Evolutionary conservation across 2,329 filamentous ascomycete genomes (phyloP), one percentile per base, ranked within the genome.

Genomic region (Trematosphaeria pertusa): DNA sequence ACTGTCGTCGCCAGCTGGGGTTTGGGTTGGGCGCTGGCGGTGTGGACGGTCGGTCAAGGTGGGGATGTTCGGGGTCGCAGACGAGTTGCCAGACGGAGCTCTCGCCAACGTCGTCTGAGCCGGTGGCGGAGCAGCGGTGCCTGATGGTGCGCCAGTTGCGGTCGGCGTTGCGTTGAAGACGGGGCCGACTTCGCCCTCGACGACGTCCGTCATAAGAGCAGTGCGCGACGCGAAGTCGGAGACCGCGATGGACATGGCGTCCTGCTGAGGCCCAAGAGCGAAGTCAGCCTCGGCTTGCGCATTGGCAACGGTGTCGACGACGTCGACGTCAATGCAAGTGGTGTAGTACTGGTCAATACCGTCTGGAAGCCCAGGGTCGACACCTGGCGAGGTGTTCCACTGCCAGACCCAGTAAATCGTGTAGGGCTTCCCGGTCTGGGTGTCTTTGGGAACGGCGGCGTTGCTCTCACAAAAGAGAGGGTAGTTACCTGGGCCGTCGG

Each of bases 331-430:
- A 52, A 77, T 80, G 56, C 83, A 86, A 15, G 78, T 79, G 4
- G 79, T 84, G 67, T 85, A 86, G 59, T 78, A 82, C 65, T 86
- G 79, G 53, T 80, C 76, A 52, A 79, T 80, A 52, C 73, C 73
- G 8, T 81, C 57, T 0, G 71, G 71, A 17, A 71, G 62, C 14
- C 72, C 49, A 70, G 73, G 55, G 64, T 71, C 52, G 68, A 71
- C 30, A 63, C 67, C 63, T 7, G 67, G 48, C 6, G 50, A 47
- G 5, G 61, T 61, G 75, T 72, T 65, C 90, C 91, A 99, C 71
- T 96, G 88, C 94, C 94, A 97, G 35, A 97, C 87, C 93, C 93
- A 97, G 78, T 96, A 96, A 40, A 96, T 74, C 3, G 91, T 93
- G 69, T 92, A 89, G 20, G 81, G 80, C 21, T 85, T 81, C 34